Base-by-base conservation (phyloP, 345 rosid species). In the Kandelia obovata region DNA sequence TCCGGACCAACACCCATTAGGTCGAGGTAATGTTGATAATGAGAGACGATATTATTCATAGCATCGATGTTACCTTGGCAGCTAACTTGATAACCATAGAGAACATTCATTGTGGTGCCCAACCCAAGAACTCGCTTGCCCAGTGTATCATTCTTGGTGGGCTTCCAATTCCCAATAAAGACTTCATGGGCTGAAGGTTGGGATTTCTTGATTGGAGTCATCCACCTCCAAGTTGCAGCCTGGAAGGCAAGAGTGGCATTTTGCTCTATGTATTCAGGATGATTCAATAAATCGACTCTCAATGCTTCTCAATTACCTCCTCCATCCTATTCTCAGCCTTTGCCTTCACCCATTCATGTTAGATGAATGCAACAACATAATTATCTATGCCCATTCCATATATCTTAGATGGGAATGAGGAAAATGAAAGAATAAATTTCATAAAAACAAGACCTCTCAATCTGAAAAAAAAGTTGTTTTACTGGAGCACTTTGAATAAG, bases 1-100 rank as follows among this genome's bases (percentile, higher is more conserved):
- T 95, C 98, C 56, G 96, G 78, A 32, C 85, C 92, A 1, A 95
- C 62, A 71, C 99, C 99, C 88, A 95, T 10, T 57, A 88, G 77
- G 67, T 95, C 98, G 2, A 90, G 96, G 85, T 82, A 4, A 79
- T 88, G 84, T 13, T 62, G 78, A 81, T 90, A 95, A 71, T 90
- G 98, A 47, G 97, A 87, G 70, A 92, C 0, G 52, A 92, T 84
- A 86, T 57, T 74, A 84, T 81, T 92, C 99, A 92, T 92, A 30
- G 87, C 67, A 37, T 92, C 92, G 20, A 87, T 78, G 60, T 83
- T 83, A 32, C 97, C 99, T 79, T 87, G 82, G 39, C 81, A 74
- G 28, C 81, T 73, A 20, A 55, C 66, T 11, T 5, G 31, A 26
- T 73, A 77, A 23, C 77, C 77, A 7, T 78, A 73, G 17, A 78